phyloP scores from a whole-genome alignment of 805 yeast genomes.

The Saturnispora sanitii region DNA sequence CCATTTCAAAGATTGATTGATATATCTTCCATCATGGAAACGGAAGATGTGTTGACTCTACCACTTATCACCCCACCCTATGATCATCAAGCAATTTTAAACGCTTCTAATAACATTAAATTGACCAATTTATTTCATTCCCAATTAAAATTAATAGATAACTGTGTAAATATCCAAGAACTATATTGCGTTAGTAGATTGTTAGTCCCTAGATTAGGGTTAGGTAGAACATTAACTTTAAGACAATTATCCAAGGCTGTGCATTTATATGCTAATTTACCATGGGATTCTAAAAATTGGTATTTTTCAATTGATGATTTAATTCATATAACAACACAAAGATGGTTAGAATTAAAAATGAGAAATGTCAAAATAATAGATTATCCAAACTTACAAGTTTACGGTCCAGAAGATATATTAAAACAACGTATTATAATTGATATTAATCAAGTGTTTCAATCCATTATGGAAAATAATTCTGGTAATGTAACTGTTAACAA shows the following conservation, averaged over 20 bases:
- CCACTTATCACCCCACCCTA: not conserved
- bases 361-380: not conserved
- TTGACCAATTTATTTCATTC: not conserved
- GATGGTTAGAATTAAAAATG: constrained; percentile 1
- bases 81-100: constrained; percentile 1
- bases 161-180: constrained; percentile 1
- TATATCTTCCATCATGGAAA: too few relatives aligned
- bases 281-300: not conserved
- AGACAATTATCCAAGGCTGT: constrained; percentile 5
- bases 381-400: not conserved
- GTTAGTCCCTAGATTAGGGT: constrained; percentile 1
- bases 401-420: not conserved
- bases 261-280: not conserved
- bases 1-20: not conserved
- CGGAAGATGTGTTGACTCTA: constrained; percentile 3
- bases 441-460: not conserved
- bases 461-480: not conserved
- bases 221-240: constrained; percentile 2
- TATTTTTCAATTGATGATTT: not conserved
- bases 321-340: not conserved
- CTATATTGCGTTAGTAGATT: not conserved
- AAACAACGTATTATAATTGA: not conserved
- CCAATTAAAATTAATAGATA: not conserved
- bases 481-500: not conserved
- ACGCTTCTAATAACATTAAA: not conserved